phyloP scores from a whole-genome alignment of 768 basidiomycete genomes.

The Ramaria sp. region DNA sequence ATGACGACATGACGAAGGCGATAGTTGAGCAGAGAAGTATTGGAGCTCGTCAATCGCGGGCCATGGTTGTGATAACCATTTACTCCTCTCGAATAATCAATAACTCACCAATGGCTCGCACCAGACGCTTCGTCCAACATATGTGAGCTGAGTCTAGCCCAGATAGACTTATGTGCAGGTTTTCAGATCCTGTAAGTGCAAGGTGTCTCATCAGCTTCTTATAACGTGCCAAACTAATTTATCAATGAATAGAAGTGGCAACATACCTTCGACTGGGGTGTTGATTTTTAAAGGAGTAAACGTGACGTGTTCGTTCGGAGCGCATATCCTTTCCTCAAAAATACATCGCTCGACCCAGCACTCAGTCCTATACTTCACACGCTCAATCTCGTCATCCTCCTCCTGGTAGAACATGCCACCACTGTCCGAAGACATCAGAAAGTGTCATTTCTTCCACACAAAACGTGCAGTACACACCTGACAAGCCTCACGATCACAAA shows the following conservation, averaged over 20 bases:
- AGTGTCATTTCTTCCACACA: background rate
- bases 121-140: conserved; percentile 53
- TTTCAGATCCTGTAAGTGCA: conserved; percentile 36
- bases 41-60: background rate
- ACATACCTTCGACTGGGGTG: conserved; percentile 49
- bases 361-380: conserved; percentile 68
- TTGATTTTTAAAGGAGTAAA: conserved; percentile 54
- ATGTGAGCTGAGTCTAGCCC: conserved; percentile 60
- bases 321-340: conserved; percentile 61
- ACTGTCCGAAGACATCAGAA: conserved; percentile 24
- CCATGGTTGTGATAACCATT: background rate
- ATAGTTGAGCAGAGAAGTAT: background rate
- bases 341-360: conserved; percentile 90
- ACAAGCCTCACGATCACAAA: conserved; percentile 64
- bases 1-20: background rate
- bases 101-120: conserved; percentile 52
- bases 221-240: background rate
- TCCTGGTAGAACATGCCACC: conserved; percentile 57
- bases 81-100: background rate
- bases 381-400: conserved; percentile 36
- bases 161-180: conserved; percentile 55
- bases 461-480: conserved; percentile 35
- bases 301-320: conserved; percentile 53
- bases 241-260: background rate
- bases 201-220: background rate